Conservation (phyloP, 2,329 filamentous ascomycete genomes). For the Colletotrichum sp. region DNA sequence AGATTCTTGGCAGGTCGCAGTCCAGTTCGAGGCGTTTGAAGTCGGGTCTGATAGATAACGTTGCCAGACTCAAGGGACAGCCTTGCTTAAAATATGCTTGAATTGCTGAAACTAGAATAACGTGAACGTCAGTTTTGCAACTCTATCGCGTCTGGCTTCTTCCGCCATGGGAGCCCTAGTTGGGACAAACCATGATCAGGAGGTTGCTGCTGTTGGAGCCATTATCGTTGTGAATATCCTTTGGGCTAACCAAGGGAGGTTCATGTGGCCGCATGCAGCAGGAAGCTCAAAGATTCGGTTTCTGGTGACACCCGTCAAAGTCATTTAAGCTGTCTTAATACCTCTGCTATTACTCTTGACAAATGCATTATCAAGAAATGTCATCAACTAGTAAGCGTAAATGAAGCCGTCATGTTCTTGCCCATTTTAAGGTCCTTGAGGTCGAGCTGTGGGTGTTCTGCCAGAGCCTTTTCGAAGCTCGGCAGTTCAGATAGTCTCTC, state of each 20-base stretch:
- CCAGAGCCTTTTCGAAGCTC: background rate
- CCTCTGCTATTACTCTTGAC: background rate
- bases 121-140: background rate
- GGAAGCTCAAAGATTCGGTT: background rate
- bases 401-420: background rate
- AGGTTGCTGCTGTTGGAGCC: background rate
- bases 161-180: background rate
- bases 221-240: background rate
- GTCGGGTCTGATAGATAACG: background rate
- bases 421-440: background rate
- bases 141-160: background rate
- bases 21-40: background rate
- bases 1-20: constrained; percentile 11
- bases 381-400: background rate
- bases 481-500: background rate
- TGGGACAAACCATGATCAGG: background rate
- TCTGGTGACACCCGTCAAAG: background rate
- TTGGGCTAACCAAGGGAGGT: background rate
- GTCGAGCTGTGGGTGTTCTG: background rate
- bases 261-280: background rate
- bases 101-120: background rate
- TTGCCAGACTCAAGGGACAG: background rate
- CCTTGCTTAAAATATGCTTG: constrained; percentile 11
- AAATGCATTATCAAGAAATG: background rate
- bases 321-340: background rate